Evolutionary conservation across 345 rosid species (phyloP), one percentile per base, ranked within the genome.

Genomic region (Populus alba): DNA sequence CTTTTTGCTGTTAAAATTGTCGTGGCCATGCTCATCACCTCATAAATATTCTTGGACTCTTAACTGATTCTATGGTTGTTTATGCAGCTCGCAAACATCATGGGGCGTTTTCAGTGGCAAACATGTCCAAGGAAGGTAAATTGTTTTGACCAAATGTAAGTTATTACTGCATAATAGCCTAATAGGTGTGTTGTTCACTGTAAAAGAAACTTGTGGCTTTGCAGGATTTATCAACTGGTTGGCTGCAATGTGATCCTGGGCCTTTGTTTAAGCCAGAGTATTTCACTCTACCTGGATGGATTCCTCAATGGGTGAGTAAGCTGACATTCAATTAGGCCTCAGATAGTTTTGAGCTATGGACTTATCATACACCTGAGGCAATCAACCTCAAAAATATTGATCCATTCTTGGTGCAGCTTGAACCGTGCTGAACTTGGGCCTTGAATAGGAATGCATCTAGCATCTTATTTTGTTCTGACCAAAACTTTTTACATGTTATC

Each of bases 211-310:
- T 80, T 77, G 75, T 76, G 38, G 57, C 72, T 39, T 47, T 66
- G 77, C 91, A 96, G 99, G 98, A 96, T 85, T 84, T 96, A 81
- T 88, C 94, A 71, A 91, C 94, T 57, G 92, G 97, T 68, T 96
- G 99, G 99, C 92, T 96, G 83, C 87, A 89, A 0, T 96, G 99
- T 84, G 98, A 96, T 75, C 97, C 99, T 43, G 99, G 95, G 75
- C 99, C 98, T 61, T 75, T 88, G 83, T 96, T 87, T 85, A 94
- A 88, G 88, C 92, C 93, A 39, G 99, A 96, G 81, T 78, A 71
- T 74, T 90, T 81, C 74, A 47, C 83, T 69, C 78, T 96, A 82
- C 90, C 94, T 18, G 87, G 75, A 37, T 88, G 93, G 95, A 55
- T 91, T 85, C 85, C 92, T 55, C 83, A 69, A 69, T 92, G 95